Evolutionary conservation across 306 rosid species (phyloP).

Genomic region (Morella rubra): DNA sequence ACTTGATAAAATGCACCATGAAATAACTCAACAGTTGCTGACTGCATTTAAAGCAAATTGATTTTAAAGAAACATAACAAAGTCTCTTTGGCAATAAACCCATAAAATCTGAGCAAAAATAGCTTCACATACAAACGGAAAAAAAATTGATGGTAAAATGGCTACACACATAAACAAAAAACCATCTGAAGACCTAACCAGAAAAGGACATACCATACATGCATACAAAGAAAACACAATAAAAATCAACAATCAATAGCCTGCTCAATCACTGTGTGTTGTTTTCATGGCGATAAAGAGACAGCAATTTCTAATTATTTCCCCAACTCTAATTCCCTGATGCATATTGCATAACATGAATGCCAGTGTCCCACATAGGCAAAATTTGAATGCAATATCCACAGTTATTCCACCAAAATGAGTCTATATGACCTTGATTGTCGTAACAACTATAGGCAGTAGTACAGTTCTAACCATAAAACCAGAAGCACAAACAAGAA

Average conservation of each 20-base stretch:
- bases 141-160: background rate
- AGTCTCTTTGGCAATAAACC: background rate
- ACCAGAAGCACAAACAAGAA: background rate
- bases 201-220: background rate
- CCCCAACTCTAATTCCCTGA: no score
- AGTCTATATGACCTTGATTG: no score
- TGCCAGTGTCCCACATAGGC: background rate
- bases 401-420: background rate
- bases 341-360: no score
- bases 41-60: background rate
- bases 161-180: background rate
- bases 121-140: background rate
- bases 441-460: background rate
- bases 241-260: no score
- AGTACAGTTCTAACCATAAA: background rate
- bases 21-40: background rate
- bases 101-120: background rate
- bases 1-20: slow-evolving; percentile 2
- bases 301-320: no score
- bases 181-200: background rate
- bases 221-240: background rate
- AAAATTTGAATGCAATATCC: background rate
- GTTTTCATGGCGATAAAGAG: no score
- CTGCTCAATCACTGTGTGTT: no score
- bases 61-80: background rate